Base-by-base conservation (phyloP, 108 stramenopile genomes). In the Cyclostephanos invisitatus region DNA sequence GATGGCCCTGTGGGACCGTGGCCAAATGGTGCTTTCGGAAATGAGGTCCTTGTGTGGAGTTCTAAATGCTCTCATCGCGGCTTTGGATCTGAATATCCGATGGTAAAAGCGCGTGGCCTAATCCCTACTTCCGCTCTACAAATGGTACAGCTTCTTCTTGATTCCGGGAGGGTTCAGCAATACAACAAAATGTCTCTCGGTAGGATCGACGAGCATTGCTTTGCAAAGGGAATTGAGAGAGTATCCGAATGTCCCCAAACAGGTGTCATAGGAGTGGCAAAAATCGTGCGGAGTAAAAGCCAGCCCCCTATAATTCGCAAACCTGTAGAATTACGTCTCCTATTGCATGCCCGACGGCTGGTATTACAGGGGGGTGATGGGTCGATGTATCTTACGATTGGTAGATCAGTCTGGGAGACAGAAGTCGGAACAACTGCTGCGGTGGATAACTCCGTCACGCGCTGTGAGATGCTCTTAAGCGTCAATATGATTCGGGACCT, bases 171-270 rank as follows among this genome's bases (percentile, higher is more conserved):
- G 6, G 70, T 72, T 5, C 67, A 68, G 50, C 62, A 63, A 36
- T 82, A 82, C 77, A 82, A 82, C 55, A 82, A 82, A 40, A 82
- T 82, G 81, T 74, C 72, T 3, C 47, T 78, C 44, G 81, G 81
- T 15, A 72, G 81, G 22, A 38, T 38, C 24, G 77, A 82, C 42
- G 81, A 78, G 77, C 58, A 81, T 40, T 60, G 60, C 50, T 81
- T 74, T 53, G 61, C 78, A 7, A 63, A 56, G 21, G 78, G 78
- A 28, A 53, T 79, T 36, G 67, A 79, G 8, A 56, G 64, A n/a
- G 35, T 49, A 20, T 44, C 53, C 11, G 68, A 58, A 36, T 85
- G 85, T 44, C 78, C 74, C 18, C 27, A 44, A 28, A 75, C 78
- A 27, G 74, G 74, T 14, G 55, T 83, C 24, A 54, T 40, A 17